Evolutionary conservation across 345 rosid genomes (phyloP).

Genomic region (Aquilaria malaccensis): DNA sequence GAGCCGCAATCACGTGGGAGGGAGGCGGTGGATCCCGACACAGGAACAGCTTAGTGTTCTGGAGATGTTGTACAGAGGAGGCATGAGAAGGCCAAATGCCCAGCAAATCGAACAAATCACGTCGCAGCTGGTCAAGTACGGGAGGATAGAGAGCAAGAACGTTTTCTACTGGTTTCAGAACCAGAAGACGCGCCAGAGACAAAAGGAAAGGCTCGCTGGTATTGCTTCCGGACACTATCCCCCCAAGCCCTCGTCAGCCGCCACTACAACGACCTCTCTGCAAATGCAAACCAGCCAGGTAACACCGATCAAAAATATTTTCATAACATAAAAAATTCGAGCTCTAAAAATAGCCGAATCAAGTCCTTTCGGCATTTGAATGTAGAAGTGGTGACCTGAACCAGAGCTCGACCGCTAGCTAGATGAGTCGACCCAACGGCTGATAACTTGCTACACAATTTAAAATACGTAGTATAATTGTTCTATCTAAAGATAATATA

Average conservation of each 20-base stretch:
- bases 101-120: slow-evolving; percentile 94
- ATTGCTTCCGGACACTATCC: slow-evolving; percentile 49
- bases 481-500: no score
- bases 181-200: slow-evolving; percentile 98
- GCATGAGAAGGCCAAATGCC: slow-evolving; percentile 91
- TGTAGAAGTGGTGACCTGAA: no score
- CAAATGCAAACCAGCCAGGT: slow-evolving; percentile 8
- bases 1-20: slow-evolving; percentile 63
- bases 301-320: no score
- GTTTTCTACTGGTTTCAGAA: slow-evolving; percentile 99
- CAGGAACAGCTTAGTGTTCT: slow-evolving; percentile 93
- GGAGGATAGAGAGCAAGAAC: slow-evolving; percentile 97
- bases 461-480: no score
- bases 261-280: slow-evolving; percentile 30
- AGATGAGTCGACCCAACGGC: no score
- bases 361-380: no score
- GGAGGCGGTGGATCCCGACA: slow-evolving; percentile 97
- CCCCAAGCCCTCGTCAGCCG: slow-evolving; percentile 26
- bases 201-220: slow-evolving; percentile 79
- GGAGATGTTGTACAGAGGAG: slow-evolving; percentile 81
- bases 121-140: slow-evolving; percentile 62
- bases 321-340: no score
- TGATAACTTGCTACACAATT: no score
- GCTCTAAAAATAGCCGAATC: no score
- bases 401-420: no score